phyloP scores from a whole-genome alignment of 208 protist species.

The Porcisia hertigi region DNA sequence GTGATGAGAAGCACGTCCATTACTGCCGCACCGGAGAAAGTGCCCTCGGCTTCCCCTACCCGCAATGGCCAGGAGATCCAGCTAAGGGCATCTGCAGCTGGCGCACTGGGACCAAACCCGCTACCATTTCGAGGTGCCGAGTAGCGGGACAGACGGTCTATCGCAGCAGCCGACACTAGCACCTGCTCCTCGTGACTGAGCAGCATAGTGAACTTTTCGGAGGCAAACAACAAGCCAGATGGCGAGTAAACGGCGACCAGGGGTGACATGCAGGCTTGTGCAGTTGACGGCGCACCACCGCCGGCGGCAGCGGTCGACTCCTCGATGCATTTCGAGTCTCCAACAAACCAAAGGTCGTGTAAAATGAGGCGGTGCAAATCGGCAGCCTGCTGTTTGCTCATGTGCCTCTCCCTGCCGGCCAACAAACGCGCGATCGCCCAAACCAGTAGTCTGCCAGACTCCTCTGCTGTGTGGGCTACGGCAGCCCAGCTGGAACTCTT shows the following conservation, averaged over 20 bases:
- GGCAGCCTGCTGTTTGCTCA: background rate
- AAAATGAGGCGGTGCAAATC: conserved; percentile 15
- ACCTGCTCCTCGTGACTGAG: conserved; percentile 44
- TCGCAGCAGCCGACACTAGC: conserved; percentile 45
- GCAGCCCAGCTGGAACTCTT: conserved; percentile 19
- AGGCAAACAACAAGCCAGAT: conserved; percentile 58
- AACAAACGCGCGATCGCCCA: conserved; percentile 14
- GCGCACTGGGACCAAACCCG: background rate
- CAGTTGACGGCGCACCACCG: background rate
- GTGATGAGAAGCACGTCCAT: conserved; percentile 50
- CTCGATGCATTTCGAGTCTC: background rate
- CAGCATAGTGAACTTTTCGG: conserved; percentile 31
- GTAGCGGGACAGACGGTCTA: conserved; percentile 44
- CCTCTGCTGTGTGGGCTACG: conserved; percentile 19
- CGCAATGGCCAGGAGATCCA: conserved; percentile 29
- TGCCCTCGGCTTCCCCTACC: background rate
- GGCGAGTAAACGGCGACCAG: conserved; percentile 59
- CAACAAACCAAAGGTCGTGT: conserved; percentile 13
- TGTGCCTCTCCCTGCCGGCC: background rate
- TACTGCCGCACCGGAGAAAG: conserved; percentile 7
- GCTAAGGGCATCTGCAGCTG: conserved; percentile 13
- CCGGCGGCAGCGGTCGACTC: background rate
- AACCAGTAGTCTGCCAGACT: conserved; percentile 13
- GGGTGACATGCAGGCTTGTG: background rate
- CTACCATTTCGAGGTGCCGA: background rate